Evolutionary conservation across 2,329 filamentous ascomycete species (phyloP).

Genomic region (Trichoderma sp.): DNA sequence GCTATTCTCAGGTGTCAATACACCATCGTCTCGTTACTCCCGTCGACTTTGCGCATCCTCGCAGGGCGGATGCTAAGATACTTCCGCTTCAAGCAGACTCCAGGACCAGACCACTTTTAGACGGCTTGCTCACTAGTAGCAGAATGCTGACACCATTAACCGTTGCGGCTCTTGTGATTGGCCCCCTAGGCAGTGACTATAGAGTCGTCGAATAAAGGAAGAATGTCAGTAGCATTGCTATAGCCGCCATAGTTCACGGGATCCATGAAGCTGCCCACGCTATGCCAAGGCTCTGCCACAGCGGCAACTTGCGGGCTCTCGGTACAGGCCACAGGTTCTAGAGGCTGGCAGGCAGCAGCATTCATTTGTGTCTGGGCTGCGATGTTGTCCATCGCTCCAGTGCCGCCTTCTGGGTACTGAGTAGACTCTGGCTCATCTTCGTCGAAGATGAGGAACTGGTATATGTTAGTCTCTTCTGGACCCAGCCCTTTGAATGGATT

Average conservation of each 20-base stretch:
- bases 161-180: neutral
- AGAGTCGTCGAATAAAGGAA: neutral
- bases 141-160: neutral
- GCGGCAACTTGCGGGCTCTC: conserved; percentile 6
- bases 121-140: neutral
- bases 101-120: conserved; percentile 8
- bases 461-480: neutral
- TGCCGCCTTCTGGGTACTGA: neutral
- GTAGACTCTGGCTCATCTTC: neutral
- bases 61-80: conserved; percentile 8
- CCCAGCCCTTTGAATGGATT: neutral
- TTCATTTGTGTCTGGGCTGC: neutral
- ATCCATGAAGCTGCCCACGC: neutral
- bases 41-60: neutral
- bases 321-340: neutral
- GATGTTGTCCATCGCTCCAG: neutral
- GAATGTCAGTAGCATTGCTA: neutral
- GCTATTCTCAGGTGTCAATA: neutral
- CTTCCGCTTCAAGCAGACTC: conserved; percentile 6
- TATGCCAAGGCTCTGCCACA: neutral
- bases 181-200: neutral
- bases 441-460: neutral
- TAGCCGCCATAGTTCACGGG: neutral
- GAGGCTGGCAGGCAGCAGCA: neutral
- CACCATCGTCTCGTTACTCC: neutral